A percentile compares a stretch with the other conserved stretches of the same genome.
Conservation (phyloP, 2,329 filamentous ascomycete species). For the Diaporthe vaccinii region DNA sequence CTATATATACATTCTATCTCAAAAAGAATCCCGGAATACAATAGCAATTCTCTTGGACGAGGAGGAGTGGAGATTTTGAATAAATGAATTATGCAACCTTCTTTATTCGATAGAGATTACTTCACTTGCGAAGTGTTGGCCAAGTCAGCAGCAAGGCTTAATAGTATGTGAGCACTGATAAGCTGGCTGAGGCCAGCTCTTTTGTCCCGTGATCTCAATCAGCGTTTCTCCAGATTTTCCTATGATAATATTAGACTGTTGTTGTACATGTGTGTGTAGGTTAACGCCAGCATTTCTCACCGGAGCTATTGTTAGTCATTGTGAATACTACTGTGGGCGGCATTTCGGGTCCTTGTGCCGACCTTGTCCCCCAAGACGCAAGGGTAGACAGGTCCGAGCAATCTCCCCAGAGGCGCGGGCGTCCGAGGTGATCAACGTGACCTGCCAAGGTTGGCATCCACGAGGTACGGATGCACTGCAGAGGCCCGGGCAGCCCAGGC, state of each 20-base stretch:
- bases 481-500: not conserved
- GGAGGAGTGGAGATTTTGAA: no score
- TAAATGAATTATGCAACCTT: no score
- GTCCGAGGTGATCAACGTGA: not conserved
- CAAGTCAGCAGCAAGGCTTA: not conserved
- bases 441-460: not conserved
- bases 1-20: not conserved
- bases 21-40: not conserved
- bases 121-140: not conserved
- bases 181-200: not conserved
- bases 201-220: not conserved
- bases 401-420: not conserved
- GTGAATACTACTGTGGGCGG: not conserved
- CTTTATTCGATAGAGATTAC: not conserved
- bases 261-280: not conserved
- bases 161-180: not conserved
- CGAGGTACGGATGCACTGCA: not conserved
- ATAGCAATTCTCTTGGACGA: not conserved
- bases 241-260: not conserved
- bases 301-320: not conserved
- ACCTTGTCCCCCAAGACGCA: not conserved
- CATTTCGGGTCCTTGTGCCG: not conserved
- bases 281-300: not conserved
- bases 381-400: not conserved
- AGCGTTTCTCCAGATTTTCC: not conserved